These are phyloP conservation scores for Macaranga tanarius DNA, from an alignment of 441 rosid species.

Conservation along the genomic window DNA sequence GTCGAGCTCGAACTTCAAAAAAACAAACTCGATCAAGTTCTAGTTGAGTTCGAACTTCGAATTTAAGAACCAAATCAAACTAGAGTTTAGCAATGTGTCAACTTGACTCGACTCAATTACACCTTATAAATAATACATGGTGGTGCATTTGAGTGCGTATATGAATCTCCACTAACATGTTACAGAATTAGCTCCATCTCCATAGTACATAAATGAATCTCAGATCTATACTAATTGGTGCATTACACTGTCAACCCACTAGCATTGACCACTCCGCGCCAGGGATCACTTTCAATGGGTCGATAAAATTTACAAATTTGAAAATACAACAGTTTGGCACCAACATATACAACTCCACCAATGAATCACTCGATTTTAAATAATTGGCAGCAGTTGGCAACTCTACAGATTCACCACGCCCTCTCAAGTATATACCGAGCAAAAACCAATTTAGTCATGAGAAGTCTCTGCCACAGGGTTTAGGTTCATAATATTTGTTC, in stretches of 20 bases:
- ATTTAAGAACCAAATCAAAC: no score
- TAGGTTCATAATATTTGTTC: not conserved
- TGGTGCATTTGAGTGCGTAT: not conserved
- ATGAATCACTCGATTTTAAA: not conserved
- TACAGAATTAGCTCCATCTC: constrained; percentile 1
- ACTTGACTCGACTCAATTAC: no score
- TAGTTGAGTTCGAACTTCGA: no score
- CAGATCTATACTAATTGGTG: constrained; percentile 11
- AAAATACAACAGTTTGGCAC: constrained; percentile 1
- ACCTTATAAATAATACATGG: no score
- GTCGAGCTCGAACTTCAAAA: no score
- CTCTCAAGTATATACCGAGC: not conserved
- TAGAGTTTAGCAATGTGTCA: no score
- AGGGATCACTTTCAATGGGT: not conserved
- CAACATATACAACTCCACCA: not conserved
- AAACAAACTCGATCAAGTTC: no score
- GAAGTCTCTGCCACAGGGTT: not conserved
- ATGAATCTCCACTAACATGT: constrained; percentile 1
- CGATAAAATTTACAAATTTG: not conserved
- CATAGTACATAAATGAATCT: not conserved
- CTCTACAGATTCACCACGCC: not conserved
- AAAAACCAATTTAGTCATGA: not conserved
- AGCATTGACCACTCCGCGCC: not conserved
- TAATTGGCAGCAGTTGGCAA: not conserved
- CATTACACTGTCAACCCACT: not conserved